phyloP scores from a whole-genome alignment of 768 basidiomycete genomes.

The Suillus plorans region DNA sequence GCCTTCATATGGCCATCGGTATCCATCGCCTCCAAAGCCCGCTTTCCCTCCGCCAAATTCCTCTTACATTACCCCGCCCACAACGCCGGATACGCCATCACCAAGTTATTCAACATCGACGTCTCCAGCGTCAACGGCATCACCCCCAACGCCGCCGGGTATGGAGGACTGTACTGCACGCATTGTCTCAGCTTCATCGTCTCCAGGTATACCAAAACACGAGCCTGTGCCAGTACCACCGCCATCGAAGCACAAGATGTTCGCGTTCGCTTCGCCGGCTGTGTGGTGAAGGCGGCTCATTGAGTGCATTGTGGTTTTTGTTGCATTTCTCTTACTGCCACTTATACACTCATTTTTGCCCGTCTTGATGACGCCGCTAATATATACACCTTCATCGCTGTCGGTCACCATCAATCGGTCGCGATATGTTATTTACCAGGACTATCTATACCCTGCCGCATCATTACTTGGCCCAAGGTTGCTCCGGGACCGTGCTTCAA shows the following conservation, averaged over 20 bases:
- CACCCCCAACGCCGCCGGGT: slow-evolving; percentile 57
- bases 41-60: slow-evolving; percentile 7
- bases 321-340: slow-evolving; percentile 21
- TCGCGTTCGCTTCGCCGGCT: slow-evolving; percentile 60
- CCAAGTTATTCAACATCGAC: slow-evolving; percentile 50
- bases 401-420: slow-evolving; percentile 13
- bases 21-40: slow-evolving; percentile 34
- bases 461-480: slow-evolving; percentile 7
- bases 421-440: slow-evolving; percentile 30
- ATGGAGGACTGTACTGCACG: slow-evolving; percentile 51
- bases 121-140: slow-evolving; percentile 61
- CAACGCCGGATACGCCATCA: slow-evolving; percentile 55
- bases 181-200: slow-evolving; percentile 43
- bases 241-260: slow-evolving; percentile 58
- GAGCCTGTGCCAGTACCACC: slow-evolving; percentile 25
- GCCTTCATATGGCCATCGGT: slow-evolving; percentile 28
- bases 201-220: slow-evolving; percentile 25
- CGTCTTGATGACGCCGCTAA: slow-evolving; percentile 33
- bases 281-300: slow-evolving; percentile 65
- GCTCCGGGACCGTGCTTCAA: slow-evolving; percentile 1
- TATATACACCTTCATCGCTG: slow-evolving; percentile 19
- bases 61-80: slow-evolving; percentile 29
- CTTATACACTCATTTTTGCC: slow-evolving; percentile 15
- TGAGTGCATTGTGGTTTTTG: slow-evolving; percentile 12
- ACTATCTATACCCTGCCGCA: slow-evolving; percentile 31